These are phyloP conservation scores for Elaeis oleifera DNA, from an alignment of 202 grass and related monocot species.

Conservation along the genomic window DNA sequence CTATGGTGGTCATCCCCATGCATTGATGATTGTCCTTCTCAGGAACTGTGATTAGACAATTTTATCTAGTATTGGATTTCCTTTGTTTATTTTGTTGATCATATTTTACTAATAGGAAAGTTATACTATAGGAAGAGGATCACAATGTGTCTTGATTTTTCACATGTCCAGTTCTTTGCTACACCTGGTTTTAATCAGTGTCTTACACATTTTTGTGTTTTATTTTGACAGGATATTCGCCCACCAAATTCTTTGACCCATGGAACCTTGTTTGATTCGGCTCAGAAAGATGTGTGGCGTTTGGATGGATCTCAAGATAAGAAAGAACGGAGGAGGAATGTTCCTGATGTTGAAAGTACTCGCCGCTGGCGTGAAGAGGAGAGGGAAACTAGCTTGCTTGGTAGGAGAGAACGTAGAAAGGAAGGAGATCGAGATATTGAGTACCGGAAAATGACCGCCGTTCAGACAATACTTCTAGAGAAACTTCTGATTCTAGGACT, in stretches of 20 bases:
- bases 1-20: too few species aligned
- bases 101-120: too few species aligned
- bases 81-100: too few species aligned
- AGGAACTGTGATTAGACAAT: too few species aligned
- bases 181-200: neutral
- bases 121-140: too few species aligned
- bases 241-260: neutral
- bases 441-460: slow-evolving; percentile 57
- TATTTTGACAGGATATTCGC: neutral
- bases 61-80: too few species aligned
- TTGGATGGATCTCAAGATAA: slow-evolving; percentile 11
- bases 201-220: neutral
- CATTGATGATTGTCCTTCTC: too few species aligned
- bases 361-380: slow-evolving; percentile 2
- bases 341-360: neutral
- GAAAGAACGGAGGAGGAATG: slow-evolving; percentile 3
- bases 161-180: neutral
- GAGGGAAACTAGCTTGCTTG: slow-evolving; percentile 8
- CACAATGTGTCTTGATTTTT: too few species aligned
- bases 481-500: slow-evolving; percentile 37
- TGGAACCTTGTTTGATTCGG: neutral
- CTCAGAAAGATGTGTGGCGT: slow-evolving; percentile 1
- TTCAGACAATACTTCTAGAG: slow-evolving; percentile 61
- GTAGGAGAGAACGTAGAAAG: slow-evolving; percentile 49
- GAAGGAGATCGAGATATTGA: slow-evolving; percentile 66